These are phyloP conservation scores for Phytophthora parvispora DNA, from an alignment of 352 stramenopile species.

Conservation along the genomic window DNA sequence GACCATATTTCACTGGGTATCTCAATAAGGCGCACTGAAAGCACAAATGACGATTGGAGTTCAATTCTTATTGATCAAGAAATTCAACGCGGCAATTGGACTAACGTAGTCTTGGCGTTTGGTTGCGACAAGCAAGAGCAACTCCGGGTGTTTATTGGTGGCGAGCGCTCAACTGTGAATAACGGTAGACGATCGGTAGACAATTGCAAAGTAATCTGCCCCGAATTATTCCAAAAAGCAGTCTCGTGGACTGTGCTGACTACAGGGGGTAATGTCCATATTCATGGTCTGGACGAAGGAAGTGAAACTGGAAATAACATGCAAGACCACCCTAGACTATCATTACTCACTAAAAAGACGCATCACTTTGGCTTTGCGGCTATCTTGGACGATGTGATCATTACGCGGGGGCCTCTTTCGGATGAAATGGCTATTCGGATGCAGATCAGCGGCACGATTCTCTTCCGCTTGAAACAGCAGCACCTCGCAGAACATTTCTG, in stretches of 20 bases:
- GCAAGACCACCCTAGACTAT: not conserved
- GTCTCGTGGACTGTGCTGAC: constrained; percentile 19
- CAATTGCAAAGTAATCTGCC: not conserved
- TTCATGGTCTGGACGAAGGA: not conserved
- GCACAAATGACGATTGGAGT: constrained; percentile 5
- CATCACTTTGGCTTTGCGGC: constrained; percentile 16
- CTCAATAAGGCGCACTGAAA: constrained; percentile 9
- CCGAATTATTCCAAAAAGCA: constrained; percentile 16
- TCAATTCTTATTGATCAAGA: constrained; percentile 19
- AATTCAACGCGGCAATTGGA: constrained; percentile 23
- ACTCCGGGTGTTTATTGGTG: constrained; percentile 25
- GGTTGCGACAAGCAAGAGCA: constrained; percentile 4
- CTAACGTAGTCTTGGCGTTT: constrained; percentile 22
- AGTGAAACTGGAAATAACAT: not conserved
- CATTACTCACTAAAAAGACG: constrained; percentile 3
- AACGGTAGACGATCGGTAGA: not conserved
- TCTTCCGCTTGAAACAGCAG: constrained; percentile 54
- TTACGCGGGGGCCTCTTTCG: constrained; percentile 9
- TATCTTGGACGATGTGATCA: constrained; percentile 47
- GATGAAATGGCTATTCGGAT: constrained; percentile 31
- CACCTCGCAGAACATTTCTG: constrained; percentile 37
- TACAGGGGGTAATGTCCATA: constrained; percentile 14
- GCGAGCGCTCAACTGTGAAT: constrained; percentile 20
- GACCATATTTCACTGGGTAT: constrained; percentile 25
- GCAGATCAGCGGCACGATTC: constrained; percentile 28